Evolutionary conservation across 495 filamentous ascomycete species (phyloP), one percentile per base, ranked within the genome.

Genomic region (Daldinia decipiens): DNA sequence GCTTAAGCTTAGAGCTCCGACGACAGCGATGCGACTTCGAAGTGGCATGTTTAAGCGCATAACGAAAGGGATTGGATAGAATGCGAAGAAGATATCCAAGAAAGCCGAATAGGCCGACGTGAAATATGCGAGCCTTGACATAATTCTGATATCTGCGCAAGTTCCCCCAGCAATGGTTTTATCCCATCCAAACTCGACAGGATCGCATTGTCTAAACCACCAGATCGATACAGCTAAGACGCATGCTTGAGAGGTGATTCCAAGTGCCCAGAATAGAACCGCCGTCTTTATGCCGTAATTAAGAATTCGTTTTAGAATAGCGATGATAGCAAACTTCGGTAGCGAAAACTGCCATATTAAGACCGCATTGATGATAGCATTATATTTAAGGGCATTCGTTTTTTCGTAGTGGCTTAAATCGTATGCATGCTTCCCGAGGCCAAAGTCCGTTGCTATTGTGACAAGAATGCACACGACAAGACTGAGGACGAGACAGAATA

Each of bases 51-150:
- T 76, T 24, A 76, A 26, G 54, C 68, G 67, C 71, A 76, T 76
- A 7, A 76, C 55, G 31, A 76, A 76, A 12, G 71, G 74, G 13
- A 76, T 59, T 17, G 74, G 74, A 45, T 76, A 76, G 4, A 76
- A 57, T 52, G 74, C 74, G 68, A 76, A 76, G 68, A 76, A 76
- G 3, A 76, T 57, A 26, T 76, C 74, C 64, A 76, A 68, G n/a
- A 76, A 76, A 13, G 74, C 71, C 1, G 71, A 74, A 39, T 72
- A 76, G 13, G 74, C 71, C 27, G 71, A 71, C 5, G 74, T 68
- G 50, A 74, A 74, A 47, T 74, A 76, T 0, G 67, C 71, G 1
- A 76, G 53, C 11, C 66, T 64, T 5, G 60, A 58, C 65, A 74
- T 62, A 1, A 74, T 36, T 1, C 21, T 66, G 36, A 69, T 56